Percentiles rank a stretch among this genome's conserved stretches.
phyloP scores from a whole-genome alignment of 768 basidiomycete genomes.

The Hysterangium stoloniferum region DNA sequence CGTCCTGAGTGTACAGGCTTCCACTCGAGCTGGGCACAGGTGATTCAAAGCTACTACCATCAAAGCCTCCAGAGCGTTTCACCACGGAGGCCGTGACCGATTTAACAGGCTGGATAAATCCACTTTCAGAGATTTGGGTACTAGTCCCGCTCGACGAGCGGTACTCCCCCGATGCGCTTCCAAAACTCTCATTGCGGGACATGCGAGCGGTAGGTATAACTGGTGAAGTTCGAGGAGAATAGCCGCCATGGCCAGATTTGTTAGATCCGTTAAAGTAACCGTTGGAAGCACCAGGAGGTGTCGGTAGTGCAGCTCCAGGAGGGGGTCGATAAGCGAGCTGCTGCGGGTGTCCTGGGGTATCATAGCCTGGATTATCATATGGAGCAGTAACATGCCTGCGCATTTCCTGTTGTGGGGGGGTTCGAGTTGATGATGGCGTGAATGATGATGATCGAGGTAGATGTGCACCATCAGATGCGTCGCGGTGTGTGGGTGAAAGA shows the following conservation, averaged over 20 bases:
- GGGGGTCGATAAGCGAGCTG: not conserved
- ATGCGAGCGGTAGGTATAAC: not conserved
- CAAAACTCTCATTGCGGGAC: not conserved
- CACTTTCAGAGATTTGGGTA: too few relatives aligned
- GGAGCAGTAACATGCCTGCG: not conserved
- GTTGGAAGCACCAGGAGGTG: not conserved
- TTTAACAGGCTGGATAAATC: not conserved
- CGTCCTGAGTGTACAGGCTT: not conserved
- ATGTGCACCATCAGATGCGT: not conserved
- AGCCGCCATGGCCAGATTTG: too few relatives aligned
- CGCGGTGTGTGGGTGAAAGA: not conserved
- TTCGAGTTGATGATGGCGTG: not conserved
- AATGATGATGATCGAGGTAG: not conserved
- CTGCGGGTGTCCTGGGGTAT: not conserved
- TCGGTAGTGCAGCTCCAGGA: slow-evolving; percentile 1
- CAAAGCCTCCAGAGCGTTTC: not conserved
- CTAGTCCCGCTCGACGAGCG: not conserved
- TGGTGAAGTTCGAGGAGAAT: not conserved
- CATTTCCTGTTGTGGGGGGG: not conserved
- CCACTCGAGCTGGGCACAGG: not conserved
- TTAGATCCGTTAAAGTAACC: not conserved
- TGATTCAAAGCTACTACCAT: not conserved
- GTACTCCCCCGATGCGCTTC: not conserved
- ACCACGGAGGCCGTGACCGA: not conserved
- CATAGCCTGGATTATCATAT: not conserved